Conservation (phyloP, 2,329 filamentous ascomycete genomes). For the Cladophialophora bantiana region DNA sequence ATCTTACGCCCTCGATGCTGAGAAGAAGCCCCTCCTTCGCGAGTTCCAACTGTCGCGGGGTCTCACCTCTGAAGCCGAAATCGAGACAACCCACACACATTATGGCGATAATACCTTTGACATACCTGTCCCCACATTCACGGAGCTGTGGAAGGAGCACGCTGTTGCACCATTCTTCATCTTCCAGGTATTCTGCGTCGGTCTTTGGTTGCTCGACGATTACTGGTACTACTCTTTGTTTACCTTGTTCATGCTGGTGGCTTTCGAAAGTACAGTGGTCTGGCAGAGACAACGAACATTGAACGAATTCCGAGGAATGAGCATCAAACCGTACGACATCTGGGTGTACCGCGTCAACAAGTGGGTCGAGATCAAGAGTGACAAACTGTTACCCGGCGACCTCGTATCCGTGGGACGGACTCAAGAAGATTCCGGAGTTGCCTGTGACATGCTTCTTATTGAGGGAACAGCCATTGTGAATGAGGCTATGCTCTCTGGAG, state of each 20-base stretch:
- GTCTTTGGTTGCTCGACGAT: slow-evolving; percentile 97
- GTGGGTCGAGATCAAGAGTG: slow-evolving; percentile 88
- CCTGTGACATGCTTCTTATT: slow-evolving; percentile 94
- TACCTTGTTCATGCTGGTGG: slow-evolving; percentile 97
- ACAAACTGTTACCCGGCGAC: slow-evolving; percentile 91
- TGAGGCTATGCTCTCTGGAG: slow-evolving; percentile 98
- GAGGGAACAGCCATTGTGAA: slow-evolving; percentile 98
- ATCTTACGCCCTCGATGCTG: slow-evolving; percentile 80
- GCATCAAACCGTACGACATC: slow-evolving; percentile 96
- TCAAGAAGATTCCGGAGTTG: slow-evolving; percentile 95
- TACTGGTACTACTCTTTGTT: slow-evolving; percentile 99
- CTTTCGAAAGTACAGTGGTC: slow-evolving; percentile 97
- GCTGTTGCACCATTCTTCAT: slow-evolving; percentile 99
- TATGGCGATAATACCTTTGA: slow-evolving; percentile 97
- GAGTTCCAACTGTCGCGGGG: slow-evolving; percentile 82
- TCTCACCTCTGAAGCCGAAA: slow-evolving; percentile 74
- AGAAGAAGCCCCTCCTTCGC: slow-evolving; percentile 80
- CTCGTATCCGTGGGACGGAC: slow-evolving; percentile 90
- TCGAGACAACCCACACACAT: slow-evolving; percentile 83
- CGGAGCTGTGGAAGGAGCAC: slow-evolving; percentile 96
- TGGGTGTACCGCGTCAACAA: slow-evolving; percentile 87
- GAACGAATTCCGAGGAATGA: slow-evolving; percentile 97
- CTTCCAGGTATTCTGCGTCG: slow-evolving; percentile 98
- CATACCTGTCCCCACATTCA: slow-evolving; percentile 94
- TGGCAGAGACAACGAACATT: slow-evolving; percentile 98